Evolutionary conservation across 805 yeast genomes (phyloP).

Genomic region (Ogataea methanolica): DNA sequence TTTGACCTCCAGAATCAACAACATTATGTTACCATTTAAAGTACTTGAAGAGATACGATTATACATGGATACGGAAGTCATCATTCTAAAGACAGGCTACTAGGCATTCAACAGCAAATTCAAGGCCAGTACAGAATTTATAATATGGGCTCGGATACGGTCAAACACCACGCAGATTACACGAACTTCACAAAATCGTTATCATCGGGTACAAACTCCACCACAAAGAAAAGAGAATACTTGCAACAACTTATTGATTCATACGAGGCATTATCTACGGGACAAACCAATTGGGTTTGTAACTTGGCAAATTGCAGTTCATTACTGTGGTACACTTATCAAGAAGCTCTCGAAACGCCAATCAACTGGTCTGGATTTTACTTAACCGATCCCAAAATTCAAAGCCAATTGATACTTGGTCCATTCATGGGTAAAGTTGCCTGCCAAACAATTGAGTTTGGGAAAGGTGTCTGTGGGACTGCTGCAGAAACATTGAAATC

Average conservation of each 20-base stretch:
- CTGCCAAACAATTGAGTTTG: conserved; percentile 75
- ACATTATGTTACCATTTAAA: no score
- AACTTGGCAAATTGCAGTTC: conserved; percentile 85
- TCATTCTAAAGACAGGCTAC: no score
- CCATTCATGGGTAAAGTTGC: conserved; percentile 98
- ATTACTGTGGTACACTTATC: conserved; percentile 83
- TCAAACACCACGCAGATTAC: conserved; percentile 69
- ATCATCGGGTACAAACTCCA: neutral
- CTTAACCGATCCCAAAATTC: conserved; percentile 38
- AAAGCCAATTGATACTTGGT: conserved; percentile 60
- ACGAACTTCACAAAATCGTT: conserved; percentile 41
- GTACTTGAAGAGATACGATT: no score
- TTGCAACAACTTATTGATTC: conserved; percentile 55
- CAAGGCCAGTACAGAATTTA: no score
- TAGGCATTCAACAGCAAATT: no score
- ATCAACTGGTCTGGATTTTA: conserved; percentile 97
- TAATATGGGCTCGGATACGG: neutral
- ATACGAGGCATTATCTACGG: conserved; percentile 59
- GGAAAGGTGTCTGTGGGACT: conserved; percentile 88
- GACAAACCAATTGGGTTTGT: conserved; percentile 79
- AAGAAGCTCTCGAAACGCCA: conserved; percentile 39
- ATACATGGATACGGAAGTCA: no score
- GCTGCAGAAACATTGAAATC: conserved; percentile 61
- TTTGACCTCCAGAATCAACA: no score
- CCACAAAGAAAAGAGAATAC: conserved; percentile 39